These are phyloP conservation scores for Mycogone perniciosa DNA, from an alignment of 2,329 filamentous ascomycete species.

Conservation along the genomic window DNA sequence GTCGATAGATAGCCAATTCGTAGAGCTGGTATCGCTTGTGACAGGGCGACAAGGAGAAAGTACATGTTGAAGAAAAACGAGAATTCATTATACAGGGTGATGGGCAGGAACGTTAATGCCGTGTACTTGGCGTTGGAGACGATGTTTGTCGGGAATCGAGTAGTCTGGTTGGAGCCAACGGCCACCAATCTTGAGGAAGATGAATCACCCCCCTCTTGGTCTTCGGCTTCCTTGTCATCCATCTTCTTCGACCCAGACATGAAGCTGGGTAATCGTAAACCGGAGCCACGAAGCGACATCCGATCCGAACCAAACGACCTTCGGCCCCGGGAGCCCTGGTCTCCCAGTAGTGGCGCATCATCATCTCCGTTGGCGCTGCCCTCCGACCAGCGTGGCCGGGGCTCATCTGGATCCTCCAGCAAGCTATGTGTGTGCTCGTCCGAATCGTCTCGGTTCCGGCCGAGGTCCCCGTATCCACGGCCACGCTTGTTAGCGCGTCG, in stretches of 20 bases:
- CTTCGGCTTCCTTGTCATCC: constrained; percentile 38
- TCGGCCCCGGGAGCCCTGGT: constrained; percentile 22
- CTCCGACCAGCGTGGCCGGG: constrained; percentile 51
- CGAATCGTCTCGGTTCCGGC: constrained; percentile 47
- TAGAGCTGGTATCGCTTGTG: constrained; percentile 82
- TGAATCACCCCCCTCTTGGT: constrained; percentile 53
- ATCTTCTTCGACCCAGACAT: constrained; percentile 40
- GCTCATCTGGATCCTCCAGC: constrained; percentile 55
- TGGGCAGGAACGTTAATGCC: constrained; percentile 83
- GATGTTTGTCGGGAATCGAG: constrained; percentile 80
- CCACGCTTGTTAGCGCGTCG: constrained; percentile 50
- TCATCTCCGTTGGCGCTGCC: constrained; percentile 62
- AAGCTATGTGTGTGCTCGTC: constrained; percentile 63
- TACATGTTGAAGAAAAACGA: constrained; percentile 99
- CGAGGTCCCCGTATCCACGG: constrained; percentile 55
- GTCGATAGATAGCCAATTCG: constrained; percentile 93
- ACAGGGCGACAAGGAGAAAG: constrained; percentile 89
- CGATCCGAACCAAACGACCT: constrained; percentile 25
- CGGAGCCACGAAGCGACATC: constrained; percentile 34
- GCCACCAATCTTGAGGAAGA: constrained; percentile 67
- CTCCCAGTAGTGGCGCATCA: constrained; percentile 59
- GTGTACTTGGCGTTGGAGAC: constrained; percentile 98
- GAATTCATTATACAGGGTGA: constrained; percentile 97
- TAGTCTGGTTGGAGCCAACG: constrained; percentile 66
- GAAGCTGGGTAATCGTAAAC: constrained; percentile 61